Base-by-base conservation (phyloP, 2,329 filamentous ascomycete genomes). In the Aspergillus ochraceoroseus region DNA sequence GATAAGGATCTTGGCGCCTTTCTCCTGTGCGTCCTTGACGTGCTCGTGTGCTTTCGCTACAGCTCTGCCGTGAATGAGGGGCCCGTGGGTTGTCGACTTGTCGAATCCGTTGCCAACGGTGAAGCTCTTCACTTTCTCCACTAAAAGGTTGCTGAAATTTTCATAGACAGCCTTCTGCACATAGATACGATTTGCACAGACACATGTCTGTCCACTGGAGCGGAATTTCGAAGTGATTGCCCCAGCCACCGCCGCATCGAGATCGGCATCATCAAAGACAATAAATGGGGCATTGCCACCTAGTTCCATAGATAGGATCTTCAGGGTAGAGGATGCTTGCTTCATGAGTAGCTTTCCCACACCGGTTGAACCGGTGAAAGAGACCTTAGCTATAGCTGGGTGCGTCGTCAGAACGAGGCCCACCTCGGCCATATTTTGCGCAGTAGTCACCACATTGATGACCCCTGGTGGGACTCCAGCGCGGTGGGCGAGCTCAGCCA, bases 231-330 rank as follows among this genome's bases (percentile, higher is more conserved):
- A 86, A 7, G 80, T 71, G 38, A 95, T 75, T 28, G 86, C 87
- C 15, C 87, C 87, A 0, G 78, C 70, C 1, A 95, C 86, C 1
- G 90, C 90, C 1, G 70, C 67, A 43, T 95, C 87, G 8, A 95
- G 65, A 59, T 89, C 85, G 3, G 54, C 58, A 58, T 95, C 89
- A 56, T 95, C 87, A 57, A 95, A 95, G 20, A 95, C 87, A 52
- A 95, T 94, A 58, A 95, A 94, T 1, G 89, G 88, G 0, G 88
- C 85, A 62, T 95, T 95, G 26, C 90, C 90, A 38, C 90, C 89
- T 1, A 95, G 82, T 63, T 95, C 89, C 58, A 94, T 82, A 1
- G 84, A 89, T 1, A 83, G 67, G 57, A 84, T 85, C 75, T 95
- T 95, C 13, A 86, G 69, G 0, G 87, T 94, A 34, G 75, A 73